Evolutionary conservation across 768 basidiomycete genomes (phyloP), one percentile per base, ranked within the genome.

Genomic region (Kwoniella dejecticola): DNA sequence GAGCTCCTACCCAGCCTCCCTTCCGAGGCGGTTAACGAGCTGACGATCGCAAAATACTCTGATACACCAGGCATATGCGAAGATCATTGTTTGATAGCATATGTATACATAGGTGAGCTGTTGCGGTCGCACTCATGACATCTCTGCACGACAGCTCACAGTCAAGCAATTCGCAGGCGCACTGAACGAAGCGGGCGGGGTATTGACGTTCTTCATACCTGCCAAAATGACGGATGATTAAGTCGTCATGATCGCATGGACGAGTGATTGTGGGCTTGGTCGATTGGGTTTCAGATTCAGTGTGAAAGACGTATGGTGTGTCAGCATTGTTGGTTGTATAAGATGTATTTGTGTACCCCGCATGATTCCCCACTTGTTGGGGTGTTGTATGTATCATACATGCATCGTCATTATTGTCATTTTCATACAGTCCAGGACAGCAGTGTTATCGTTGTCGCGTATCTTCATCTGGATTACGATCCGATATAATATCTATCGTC

Each of bases 151-250:
- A 7, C 3, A 1, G 31, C 27, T 50, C 24, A 12, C 3, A 31
- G 6, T 13, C 12, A 26, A 24, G 24, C 31, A n/a, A 4, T 17
- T 17, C 11, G 48, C 49, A 78, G 77, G 77, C 29, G 74, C 69
- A 30, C 63, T 76, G 15, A 65, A 67, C 41, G 71, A 76, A 31
- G 64, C 72, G 3, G 77, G 74, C 30, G 77, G 77, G 2, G 77
- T 79, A 5, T 63, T 79, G 64, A 79, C 77, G 27, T 74, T 79
- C 54, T 79, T 79, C 63, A 69, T 79, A 17, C 77, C 77, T 3
- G 74, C 69, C 48, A 72, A 71, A 57, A 68, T 57, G 15, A 46
- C 46, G 15, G 71, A 67, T 26, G 71, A 70, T 26, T n/a, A n/a
- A n/a, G n/a, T n/a, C n/a, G n/a, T n/a, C n/a, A n/a, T n/a, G n/a